These are phyloP conservation scores for Dioscorea cayenensis DNA, from an alignment of 116 monocot genomes.

Conservation along the genomic window DNA sequence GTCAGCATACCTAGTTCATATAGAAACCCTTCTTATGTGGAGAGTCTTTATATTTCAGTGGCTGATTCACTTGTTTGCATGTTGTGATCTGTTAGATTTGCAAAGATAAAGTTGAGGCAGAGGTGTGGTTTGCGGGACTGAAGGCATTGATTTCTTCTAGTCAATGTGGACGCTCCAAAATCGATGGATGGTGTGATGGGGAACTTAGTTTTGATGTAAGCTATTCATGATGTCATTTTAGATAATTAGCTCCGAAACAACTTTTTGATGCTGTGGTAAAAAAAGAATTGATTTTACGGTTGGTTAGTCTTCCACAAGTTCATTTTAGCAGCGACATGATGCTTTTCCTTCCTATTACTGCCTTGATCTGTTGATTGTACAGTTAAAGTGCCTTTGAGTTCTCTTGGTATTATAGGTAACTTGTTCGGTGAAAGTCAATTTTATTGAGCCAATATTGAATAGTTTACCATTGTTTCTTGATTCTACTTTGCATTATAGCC, in stretches of 20 bases:
- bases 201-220: slow-evolving; percentile 57
- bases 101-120: slow-evolving; percentile 59
- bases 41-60: neutral
- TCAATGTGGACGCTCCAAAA: slow-evolving; percentile 62
- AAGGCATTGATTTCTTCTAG: slow-evolving; percentile 46
- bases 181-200: slow-evolving; percentile 68
- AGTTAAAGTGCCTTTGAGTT: neutral
- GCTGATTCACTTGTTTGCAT: neutral
- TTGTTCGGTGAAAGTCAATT: neutral
- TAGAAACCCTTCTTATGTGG: neutral
- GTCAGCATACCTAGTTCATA: slow-evolving; percentile 15
- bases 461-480: neutral
- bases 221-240: neutral
- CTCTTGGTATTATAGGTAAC: neutral
- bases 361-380: neutral
- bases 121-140: slow-evolving; percentile 49
- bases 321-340: neutral
- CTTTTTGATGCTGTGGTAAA: neutral
- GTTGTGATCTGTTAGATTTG: slow-evolving; percentile 35
- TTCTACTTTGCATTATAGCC: neutral
- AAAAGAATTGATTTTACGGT: neutral
- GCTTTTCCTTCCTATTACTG: neutral
- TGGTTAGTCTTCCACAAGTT: neutral
- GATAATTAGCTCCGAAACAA: neutral
- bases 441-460: neutral